These are phyloP conservation scores for Aschersonia sp. DNA, from an alignment of 2,329 filamentous ascomycete species.

Conservation along the genomic window DNA sequence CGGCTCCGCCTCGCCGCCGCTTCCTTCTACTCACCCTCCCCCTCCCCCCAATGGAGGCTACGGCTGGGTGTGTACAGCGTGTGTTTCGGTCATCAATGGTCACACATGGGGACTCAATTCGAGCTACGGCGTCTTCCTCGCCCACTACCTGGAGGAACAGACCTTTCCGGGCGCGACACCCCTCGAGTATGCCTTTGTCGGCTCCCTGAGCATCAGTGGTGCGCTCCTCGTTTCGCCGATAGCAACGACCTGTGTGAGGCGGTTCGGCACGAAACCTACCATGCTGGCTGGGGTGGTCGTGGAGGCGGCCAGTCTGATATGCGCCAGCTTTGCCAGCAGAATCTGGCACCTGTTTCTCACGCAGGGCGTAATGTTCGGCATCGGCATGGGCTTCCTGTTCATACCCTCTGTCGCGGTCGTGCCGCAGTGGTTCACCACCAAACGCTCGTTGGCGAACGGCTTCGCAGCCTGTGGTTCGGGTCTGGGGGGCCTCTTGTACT, in stretches of 20 bases:
- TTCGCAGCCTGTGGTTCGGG: slow-evolving; percentile 56
- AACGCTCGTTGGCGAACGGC: slow-evolving; percentile 54
- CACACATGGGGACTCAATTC: slow-evolving; percentile 64
- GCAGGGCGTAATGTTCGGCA: slow-evolving; percentile 64
- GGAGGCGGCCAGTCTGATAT: slow-evolving; percentile 49
- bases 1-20: no score
- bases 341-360: slow-evolving; percentile 66
- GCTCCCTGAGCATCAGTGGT: slow-evolving; percentile 22
- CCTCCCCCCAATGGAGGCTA: slow-evolving; percentile 46
- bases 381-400: slow-evolving; percentile 66
- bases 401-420: slow-evolving; percentile 52
- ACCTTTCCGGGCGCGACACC: slow-evolving; percentile 47
- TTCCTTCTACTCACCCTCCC: slow-evolving; percentile 4
- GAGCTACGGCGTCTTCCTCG: slow-evolving; percentile 35
- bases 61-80: slow-evolving; percentile 26
- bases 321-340: slow-evolving; percentile 50
- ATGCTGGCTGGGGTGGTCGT: slow-evolving; percentile 51
- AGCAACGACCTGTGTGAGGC: slow-evolving; percentile 44
- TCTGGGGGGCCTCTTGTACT: slow-evolving; percentile 59
- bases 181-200: slow-evolving; percentile 65
- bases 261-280: slow-evolving; percentile 47
- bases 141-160: slow-evolving; percentile 40
- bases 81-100: slow-evolving; percentile 39
- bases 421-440: slow-evolving; percentile 60
- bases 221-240: slow-evolving; percentile 56